Conservation (phyloP, 768 basidiomycete genomes). For the Boletus tylopilopsis region DNA sequence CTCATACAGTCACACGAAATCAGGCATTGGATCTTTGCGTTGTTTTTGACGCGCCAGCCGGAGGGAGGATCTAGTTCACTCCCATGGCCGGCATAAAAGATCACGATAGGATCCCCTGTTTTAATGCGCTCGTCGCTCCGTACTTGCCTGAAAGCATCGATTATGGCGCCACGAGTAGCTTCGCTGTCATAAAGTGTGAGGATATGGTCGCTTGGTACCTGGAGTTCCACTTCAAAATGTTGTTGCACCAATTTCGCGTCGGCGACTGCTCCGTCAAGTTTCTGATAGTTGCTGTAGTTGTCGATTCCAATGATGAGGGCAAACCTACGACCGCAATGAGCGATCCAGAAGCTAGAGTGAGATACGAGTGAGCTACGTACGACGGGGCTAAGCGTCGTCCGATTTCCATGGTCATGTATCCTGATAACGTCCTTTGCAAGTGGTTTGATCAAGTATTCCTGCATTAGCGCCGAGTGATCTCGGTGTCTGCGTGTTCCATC, state of each 20-base stretch:
- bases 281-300: conserved; percentile 27
- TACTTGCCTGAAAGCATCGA: conserved; percentile 27
- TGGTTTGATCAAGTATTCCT: too few species aligned
- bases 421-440: too few species aligned
- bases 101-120: conserved; percentile 34
- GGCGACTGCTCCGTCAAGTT: conserved; percentile 31
- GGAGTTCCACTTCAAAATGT: conserved; percentile 30
- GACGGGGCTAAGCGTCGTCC: background rate
- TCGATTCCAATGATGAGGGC: conserved; percentile 45
- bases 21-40: conserved; percentile 24
- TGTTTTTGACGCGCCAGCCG: conserved; percentile 26
- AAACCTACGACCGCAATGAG: conserved; percentile 12
- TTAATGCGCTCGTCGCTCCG: conserved; percentile 21
- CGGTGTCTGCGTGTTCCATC: too few species aligned
- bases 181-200: conserved; percentile 34
- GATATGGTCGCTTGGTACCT: conserved; percentile 33
- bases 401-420: too few species aligned
- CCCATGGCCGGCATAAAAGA: conserved; percentile 47
- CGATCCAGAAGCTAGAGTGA: background rate
- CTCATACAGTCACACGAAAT: conserved; percentile 30
- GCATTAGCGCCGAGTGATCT: too few species aligned
- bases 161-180: conserved; percentile 37
- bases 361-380: background rate
- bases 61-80: conserved; percentile 30
- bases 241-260: conserved; percentile 34